Evolutionary conservation across 1,139 yeast genomes (phyloP), one percentile per base, ranked within the genome.

Genomic region (Scheffersomyces illinoinensis): DNA sequence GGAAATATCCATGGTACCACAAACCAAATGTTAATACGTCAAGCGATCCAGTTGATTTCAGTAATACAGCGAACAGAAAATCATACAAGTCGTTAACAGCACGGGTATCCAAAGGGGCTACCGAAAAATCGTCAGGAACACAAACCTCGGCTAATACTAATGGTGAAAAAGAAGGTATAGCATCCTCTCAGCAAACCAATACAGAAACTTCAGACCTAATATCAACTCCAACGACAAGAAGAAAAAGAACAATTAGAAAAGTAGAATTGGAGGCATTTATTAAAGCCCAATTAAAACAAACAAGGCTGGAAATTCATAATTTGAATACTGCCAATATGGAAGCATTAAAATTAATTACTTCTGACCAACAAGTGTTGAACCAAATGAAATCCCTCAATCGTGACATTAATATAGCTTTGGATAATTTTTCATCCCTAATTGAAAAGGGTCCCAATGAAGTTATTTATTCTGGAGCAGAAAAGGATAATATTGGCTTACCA

Each of bases 281-380:
- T 26, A 59, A 60, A 24, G 52, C 61, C 5, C 51, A 56, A 17
- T 60, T 59, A 50, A 57, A 59, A 39, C 20, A 49, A 19, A 48
- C 51, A 20, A 48, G 51, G 19, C 26, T 24, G 21, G 51, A 48
- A 14, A 48, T 48, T 21, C 26, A 48, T 20, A 20, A 48, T 20
- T 20, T 48, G 24, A 24, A 20, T 14, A 20, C 26, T n/a, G 51
- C 51, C 21, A 20, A 24, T 20, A 17, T 48, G 1, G 51, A 48
- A 20, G 51, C 14, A n/a, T 21, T 24, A 17, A 48, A 21, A 17
- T 19, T 12, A 48, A 21, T 48, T 12, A 20, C 51, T 14, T 20
- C 21, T 7, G 19, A 24, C 51, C 26, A 21, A 20, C 26, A 48
- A 12, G 17, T 24, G 4, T 48, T 48, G 51, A 24, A 24, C 17